Conservation (phyloP, 2,329 filamentous ascomycete species). For the Fonsecaea pedrosoi region DNA sequence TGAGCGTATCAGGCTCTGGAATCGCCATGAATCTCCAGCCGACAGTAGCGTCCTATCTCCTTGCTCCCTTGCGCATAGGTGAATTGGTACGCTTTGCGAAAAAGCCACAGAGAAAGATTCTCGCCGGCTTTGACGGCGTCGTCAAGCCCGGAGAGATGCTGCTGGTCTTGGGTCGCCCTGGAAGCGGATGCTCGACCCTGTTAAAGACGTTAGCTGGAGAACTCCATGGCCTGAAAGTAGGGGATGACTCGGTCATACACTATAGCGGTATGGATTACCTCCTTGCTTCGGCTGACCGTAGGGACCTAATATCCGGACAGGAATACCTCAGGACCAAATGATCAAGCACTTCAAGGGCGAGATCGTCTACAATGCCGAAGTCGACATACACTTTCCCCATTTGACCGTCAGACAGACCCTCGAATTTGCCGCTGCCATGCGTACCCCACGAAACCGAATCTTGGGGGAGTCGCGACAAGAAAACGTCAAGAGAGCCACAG, state of each 20-base stretch:
- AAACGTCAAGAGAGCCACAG: constrained; percentile 49
- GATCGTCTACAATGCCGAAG: constrained; percentile 84
- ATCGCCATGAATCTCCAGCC: constrained; percentile 71
- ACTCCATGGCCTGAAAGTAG: constrained; percentile 77
- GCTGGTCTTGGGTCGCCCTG: constrained; percentile 71
- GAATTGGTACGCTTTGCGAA: constrained; percentile 58
- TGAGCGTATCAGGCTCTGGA: constrained; percentile 68
- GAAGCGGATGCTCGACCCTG: constrained; percentile 73
- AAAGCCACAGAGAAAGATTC: constrained; percentile 62
- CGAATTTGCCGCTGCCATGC: constrained; percentile 61
- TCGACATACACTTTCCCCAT: constrained; percentile 80
- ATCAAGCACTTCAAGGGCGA: constrained; percentile 70
- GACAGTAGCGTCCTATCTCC: constrained; percentile 66
- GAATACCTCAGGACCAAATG: constrained; percentile 8
- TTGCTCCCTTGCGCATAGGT: constrained; percentile 63
- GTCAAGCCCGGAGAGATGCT: constrained; percentile 76
- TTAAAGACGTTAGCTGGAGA: constrained; percentile 76
- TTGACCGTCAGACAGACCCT: constrained; percentile 68
- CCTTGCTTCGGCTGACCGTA: background rate
- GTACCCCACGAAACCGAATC: constrained; percentile 54
- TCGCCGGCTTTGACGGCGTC: constrained; percentile 70
- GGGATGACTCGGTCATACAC: constrained; percentile 74
- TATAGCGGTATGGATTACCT: constrained; percentile 64
- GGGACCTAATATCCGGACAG: constrained; percentile 4
- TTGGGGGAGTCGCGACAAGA: constrained; percentile 51